Evolutionary conservation across 2,329 filamentous ascomycete species (phyloP), one percentile per base, ranked within the genome.

Genomic region (Pestalotiopsis sp.): DNA sequence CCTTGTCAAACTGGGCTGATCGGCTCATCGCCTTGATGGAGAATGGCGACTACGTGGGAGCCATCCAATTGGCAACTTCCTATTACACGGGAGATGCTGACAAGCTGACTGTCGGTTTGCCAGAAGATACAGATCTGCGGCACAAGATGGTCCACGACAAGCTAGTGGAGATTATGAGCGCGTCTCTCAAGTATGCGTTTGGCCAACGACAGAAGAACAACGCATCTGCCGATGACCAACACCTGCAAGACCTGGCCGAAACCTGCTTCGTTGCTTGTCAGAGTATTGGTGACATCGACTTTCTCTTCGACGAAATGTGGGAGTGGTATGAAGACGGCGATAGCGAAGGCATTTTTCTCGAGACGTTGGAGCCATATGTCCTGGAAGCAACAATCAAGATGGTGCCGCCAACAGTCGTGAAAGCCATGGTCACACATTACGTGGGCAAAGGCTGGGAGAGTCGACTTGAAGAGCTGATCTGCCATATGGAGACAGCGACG

Each of bases 1-100:
- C 92, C 4, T 82, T 99, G 41, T 98, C 96, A 0, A 99, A 99
- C 74, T 99, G 96, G 96, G 95, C 96, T 2, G 96, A 99, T 79
- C 88, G 96, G 56, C 84, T 99, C 20, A 90, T 98, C 72, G 95
- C 95, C 0, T 85, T 98, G 74, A 98, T 99, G 93, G 95, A 98
- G 78, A 90, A 94, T 68, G 96, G 96, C n/a, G 94, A 98, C 80
- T 97, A 97, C 76, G 92, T 99, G 72, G 92, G 90, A 13, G 95
- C 96, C 1, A 97, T 99, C 70, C 89, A 92, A 72, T 86, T 99
- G 69, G 97, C 95, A 11, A 97, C 94, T 0, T 92, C 92, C 0
- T 99, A 98, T 80, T 98, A 97, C 78, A 91, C 90, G 7, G 96
- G 96, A 27, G 91, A 94, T 76, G 90, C 94, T n/a, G 94, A 98